Evolutionary conservation across 805 yeast genomes (phyloP), one percentile per base, ranked within the genome.

Genomic region (Candida takata): DNA sequence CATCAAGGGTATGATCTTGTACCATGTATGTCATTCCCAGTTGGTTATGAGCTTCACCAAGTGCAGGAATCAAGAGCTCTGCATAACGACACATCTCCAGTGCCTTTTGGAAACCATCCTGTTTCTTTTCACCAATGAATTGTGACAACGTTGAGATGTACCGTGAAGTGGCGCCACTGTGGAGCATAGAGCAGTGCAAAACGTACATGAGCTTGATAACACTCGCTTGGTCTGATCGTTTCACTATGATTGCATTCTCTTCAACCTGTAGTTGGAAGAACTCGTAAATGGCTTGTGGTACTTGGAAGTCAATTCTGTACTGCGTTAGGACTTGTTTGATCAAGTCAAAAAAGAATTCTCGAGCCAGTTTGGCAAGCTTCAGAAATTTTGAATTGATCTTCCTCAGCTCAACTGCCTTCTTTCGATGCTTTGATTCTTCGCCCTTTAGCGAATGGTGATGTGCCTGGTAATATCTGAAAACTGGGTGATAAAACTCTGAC

Each of bases 41-140:
- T 45, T 74, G 78, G 44, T 74, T 74, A 45, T 72, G 72, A 20
- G 76, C 79, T 47, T 79, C 87, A 35, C 83, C 83, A 38, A 78
- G 64, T 0, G 84, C 73, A 1, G 90, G 88, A 19, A 79, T 54
- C 14, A 81, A 57, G 19, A 72, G 49, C 23, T 75, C 69, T 14
- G 85, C 77, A 30, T 65, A 54, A 33, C 70, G 65, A 47, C 77
- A 75, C 36, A 64, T 60, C 31, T 64, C 63, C n/a, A 64, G 44
- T 2, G 76, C 61, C 46, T 67, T 67, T 36, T 62, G 54, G 40
- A 65, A 69, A 40, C 61, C 65, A 36, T 68, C 62, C 14, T 65
- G 55, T 23, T 61, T 52, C 41, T 58, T 43, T 57, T 69, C 45
- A 18, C 67, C 14, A 9, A 55, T 27, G 50, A 41, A 15, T 55